These are phyloP conservation scores for Pythium pectinolyticum DNA, from an alignment of 352 stramenopile species.

Conservation along the genomic window DNA sequence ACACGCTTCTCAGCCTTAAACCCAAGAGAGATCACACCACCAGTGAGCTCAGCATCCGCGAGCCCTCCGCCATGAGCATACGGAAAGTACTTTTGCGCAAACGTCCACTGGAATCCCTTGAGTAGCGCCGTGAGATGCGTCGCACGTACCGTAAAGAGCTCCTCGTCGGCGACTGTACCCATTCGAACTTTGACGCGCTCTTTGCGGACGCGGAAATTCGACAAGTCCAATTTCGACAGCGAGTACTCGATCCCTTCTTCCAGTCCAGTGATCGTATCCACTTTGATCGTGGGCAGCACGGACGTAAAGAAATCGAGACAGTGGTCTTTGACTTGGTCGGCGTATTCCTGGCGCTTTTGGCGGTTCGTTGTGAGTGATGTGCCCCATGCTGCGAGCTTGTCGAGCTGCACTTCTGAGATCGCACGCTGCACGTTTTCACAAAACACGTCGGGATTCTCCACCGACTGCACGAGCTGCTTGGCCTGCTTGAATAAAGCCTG, in stretches of 20 bases:
- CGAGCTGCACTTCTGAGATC: conserved; percentile 65
- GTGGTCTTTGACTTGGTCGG: conserved; percentile 80
- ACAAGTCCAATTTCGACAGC: conserved; percentile 76
- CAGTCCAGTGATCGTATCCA: conserved; percentile 77
- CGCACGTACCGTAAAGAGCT: conserved; percentile 76
- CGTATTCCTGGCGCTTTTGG: conserved; percentile 74
- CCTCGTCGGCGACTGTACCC: conserved; percentile 75
- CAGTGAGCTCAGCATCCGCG: conserved; percentile 67
- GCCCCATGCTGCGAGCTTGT: conserved; percentile 70
- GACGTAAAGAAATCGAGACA: conserved; percentile 88
- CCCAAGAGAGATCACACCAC: conserved; percentile 72
- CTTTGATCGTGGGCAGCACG: conserved; percentile 77
- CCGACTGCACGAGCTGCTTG: conserved; percentile 66
- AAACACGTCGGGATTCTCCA: conserved; percentile 74
- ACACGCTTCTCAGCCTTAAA: conserved; percentile 82
- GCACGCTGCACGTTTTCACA: conserved; percentile 71
- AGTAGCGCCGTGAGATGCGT: conserved; percentile 76
- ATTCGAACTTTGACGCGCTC: conserved; percentile 84
- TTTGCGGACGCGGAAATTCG: conserved; percentile 83
- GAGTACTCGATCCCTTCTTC: conserved; percentile 81
- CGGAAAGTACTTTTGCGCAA: conserved; percentile 85
- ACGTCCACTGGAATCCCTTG: conserved; percentile 86
- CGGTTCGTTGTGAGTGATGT: conserved; percentile 56
- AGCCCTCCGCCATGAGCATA: conserved; percentile 79
- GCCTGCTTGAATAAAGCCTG: conserved; percentile 67